Conservation (phyloP, 1,284 basidiomycete genomes). For the Agroathelia rolfsii region DNA sequence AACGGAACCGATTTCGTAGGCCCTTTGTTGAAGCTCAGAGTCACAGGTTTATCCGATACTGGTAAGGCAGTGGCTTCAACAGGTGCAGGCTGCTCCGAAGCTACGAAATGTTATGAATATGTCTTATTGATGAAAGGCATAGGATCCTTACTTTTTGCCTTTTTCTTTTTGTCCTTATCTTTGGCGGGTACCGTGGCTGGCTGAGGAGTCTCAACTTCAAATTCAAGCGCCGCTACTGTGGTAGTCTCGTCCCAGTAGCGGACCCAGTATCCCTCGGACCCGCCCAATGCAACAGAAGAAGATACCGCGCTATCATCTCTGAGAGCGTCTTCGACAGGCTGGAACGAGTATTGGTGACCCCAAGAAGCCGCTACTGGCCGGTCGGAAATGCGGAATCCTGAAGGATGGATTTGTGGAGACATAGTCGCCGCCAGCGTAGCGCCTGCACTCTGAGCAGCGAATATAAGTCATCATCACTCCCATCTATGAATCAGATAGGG, state of each 20-base stretch:
- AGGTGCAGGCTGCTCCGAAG: too few relatives aligned
- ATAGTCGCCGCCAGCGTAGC: slow-evolving; percentile 70
- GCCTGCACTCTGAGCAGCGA: slow-evolving; percentile 48
- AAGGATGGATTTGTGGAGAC: slow-evolving; percentile 75
- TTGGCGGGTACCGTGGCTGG: slow-evolving; percentile 25
- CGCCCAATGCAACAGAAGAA: slow-evolving; percentile 57
- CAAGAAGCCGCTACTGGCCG: slow-evolving; percentile 82
- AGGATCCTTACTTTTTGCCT: slow-evolving; percentile 34
- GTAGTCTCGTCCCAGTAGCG: slow-evolving; percentile 79
- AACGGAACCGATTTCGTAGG: too few relatives aligned
- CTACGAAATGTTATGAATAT: too few relatives aligned
- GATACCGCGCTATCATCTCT: slow-evolving; percentile 66
- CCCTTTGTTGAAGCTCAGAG: slow-evolving; percentile 63
- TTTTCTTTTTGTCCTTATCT: slow-evolving; percentile 61
- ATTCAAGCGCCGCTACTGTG: slow-evolving; percentile 62
- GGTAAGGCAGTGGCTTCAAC: slow-evolving; percentile 54
- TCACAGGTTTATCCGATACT: slow-evolving; percentile 69
- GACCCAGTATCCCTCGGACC: slow-evolving; percentile 60
- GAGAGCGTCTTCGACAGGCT: slow-evolving; percentile 60
- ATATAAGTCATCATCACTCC: slow-evolving; percentile 5
- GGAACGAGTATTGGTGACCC: slow-evolving; percentile 79
- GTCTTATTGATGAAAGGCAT: too few relatives aligned
- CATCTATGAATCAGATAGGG: background rate
- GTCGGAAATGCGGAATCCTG: slow-evolving; percentile 81
- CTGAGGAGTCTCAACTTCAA: slow-evolving; percentile 63